A percentile compares a stretch with the other conserved stretches of the same genome.
Conservation (phyloP, 352 stramenopile genomes). For the Halophytophthora batemanensis region DNA sequence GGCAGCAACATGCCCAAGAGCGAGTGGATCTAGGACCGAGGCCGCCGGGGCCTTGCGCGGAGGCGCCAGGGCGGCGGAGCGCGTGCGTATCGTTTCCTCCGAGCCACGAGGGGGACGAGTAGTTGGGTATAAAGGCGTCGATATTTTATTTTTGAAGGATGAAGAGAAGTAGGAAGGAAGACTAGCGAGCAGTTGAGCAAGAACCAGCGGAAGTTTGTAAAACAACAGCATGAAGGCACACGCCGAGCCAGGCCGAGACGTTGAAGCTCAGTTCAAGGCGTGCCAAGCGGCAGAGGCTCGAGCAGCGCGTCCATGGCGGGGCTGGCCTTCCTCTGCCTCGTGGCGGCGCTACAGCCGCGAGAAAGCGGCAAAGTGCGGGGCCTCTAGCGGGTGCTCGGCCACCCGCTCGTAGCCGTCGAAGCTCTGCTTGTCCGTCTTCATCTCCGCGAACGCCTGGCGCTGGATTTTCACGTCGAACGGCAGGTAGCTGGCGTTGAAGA, state of each 20-base stretch:
- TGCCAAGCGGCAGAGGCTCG: too few relatives aligned
- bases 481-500: constrained; percentile 38
- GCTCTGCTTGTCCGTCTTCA: constrained; percentile 64
- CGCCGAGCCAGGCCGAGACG: not conserved
- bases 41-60: too few relatives aligned
- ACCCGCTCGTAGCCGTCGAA: constrained; percentile 69
- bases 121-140: constrained; percentile 33
- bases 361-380: constrained; percentile 67
- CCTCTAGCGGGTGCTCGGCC: constrained; percentile 43
- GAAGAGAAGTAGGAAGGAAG: constrained; percentile 28
- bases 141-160: constrained; percentile 38
- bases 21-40: constrained; percentile 56
- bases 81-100: constrained; percentile 23
- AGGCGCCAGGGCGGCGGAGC: constrained; percentile 1
- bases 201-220: constrained; percentile 32
- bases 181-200: constrained; percentile 32
- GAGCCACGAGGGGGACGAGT: constrained; percentile 25
- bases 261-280: too few relatives aligned
- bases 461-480: constrained; percentile 76
- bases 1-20: constrained; percentile 40
- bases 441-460: constrained; percentile 67
- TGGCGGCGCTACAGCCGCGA: constrained; percentile 7
- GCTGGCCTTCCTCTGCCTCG: too few relatives aligned
- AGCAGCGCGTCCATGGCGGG: too few relatives aligned
- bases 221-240: constrained; percentile 19